Base-by-base conservation (phyloP, 1,284 basidiomycete genomes). In the Naganishia cerealis region DNA sequence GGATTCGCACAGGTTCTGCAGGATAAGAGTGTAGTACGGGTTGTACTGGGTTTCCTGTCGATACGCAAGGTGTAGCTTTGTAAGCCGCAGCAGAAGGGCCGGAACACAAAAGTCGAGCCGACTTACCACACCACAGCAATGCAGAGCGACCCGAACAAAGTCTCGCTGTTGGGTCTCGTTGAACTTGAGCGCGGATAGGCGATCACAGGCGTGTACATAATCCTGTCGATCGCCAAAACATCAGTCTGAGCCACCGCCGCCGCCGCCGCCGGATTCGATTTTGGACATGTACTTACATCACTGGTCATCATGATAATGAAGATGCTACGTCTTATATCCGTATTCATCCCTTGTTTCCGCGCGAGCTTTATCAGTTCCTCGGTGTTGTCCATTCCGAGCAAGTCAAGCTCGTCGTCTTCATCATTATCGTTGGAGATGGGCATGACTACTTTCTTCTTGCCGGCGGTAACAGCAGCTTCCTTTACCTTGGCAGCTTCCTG, bases 311-410 rank as follows among this genome's bases (percentile, higher is more conserved):
- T 82, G 16, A 94, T 89, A 38, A 94, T 87, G 75, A 99, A 99
- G 58, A 98, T 88, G 68, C 88, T 88, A 66, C 93, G 84, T 42
- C 95, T 86, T 39, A 97, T 89, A 72, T 97, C 94, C 0, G 95
- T 98, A 77, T 99, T 99, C 95, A 99, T 99, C 26, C 96, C 96
- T 77, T 99, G 96, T 76, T 88, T 89, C 71, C 88, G 85, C 0
- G 95, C 95, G 15, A 98, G 84, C 71, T 88, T 89, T 40, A 90
- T 74, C 40, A 99, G 81, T 13, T 84, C 81, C 58, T 84, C 85
- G 67, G 86, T 83, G 56, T 82, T 79, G 38, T 78, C 76, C 54
- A 65, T 55, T 2, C 70, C 70, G n/a, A 59, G 62, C 38, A 71
- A 71, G 16, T 54, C 42, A 50, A 68, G 43, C 52, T 61, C 33